Evolutionary conservation across 805 yeast species (phyloP), one percentile per base, ranked within the genome.

Genomic region (Spathaspora sp.): DNA sequence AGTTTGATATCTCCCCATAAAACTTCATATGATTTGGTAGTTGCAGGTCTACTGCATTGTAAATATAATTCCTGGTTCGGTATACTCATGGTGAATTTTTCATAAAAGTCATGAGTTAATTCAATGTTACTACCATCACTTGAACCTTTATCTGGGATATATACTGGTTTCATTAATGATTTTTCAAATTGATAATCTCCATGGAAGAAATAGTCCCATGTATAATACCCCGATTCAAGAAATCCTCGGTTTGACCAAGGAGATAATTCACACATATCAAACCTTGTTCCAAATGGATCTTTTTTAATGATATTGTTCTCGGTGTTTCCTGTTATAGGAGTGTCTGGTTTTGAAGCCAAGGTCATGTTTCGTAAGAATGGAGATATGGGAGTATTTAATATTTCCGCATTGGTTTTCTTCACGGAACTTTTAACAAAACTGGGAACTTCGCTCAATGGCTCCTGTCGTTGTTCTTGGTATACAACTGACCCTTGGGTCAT

Each of bases 81-180:
- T 5, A 29, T 29, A 29, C 65, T 59, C 55, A 66, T 51, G 17
- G 73, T 61, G 53, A 53, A 72, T 28, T 55, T 65, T 7, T 63
- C 59, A 47, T 50, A 65, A 54, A 73, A 73, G 1, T 55, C 28
- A 10, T 48, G 49, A 3, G 63, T 57, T 18, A 72, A 53, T 53
- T 74, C 78, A 6, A 73, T 62, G 39, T 58, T 55, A 46, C 63
- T 58, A 2, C 62, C 66, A 49, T 66, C 66, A n/a, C 58, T 50
- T 3, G 52, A n/a, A 7, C 17, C 20, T 7, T 58, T 40, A 14
- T 49, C 43, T n/a, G 48, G 39, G 19, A 68, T 54, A 57, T 78
- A 67, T 0, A 52, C 26, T 2, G 87, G 86, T 49, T 71, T 66
- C 1, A 70, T 57, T 19, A 84, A 61, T 1, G 80, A 70, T 5